Conservation (phyloP, 495 filamentous ascomycete species). For the Aspergillus carlsbadensis region DNA sequence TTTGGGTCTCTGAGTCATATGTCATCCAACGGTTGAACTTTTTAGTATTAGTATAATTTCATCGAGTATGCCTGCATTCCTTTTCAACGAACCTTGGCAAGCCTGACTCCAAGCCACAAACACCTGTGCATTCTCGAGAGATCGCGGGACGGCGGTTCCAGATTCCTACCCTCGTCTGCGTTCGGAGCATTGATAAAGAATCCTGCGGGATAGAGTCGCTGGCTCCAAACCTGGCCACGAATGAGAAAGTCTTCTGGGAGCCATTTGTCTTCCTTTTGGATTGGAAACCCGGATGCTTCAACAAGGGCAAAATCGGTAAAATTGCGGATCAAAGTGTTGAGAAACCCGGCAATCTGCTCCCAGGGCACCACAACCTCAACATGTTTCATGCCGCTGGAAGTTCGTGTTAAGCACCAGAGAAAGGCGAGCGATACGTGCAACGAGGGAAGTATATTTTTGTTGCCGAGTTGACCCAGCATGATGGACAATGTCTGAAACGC, state of each 20-base stretch:
- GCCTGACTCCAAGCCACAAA: conserved; percentile 64
- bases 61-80: too few relatives aligned
- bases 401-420: conserved; percentile 56
- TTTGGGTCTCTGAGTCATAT: conserved; percentile 25
- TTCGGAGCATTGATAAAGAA: conserved; percentile 70
- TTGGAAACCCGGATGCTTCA: conserved; percentile 52
- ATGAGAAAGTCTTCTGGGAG: conserved; percentile 83
- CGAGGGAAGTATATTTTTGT: conserved; percentile 64
- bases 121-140: conserved; percentile 70
- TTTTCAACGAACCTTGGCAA: conserved; percentile 54
- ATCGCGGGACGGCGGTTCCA: conserved; percentile 66
- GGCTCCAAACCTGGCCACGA: conserved; percentile 71
- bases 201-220: conserved; percentile 62
- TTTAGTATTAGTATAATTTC: conserved; percentile 11
- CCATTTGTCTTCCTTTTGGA: conserved; percentile 56
- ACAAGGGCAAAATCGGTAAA: conserved; percentile 44
- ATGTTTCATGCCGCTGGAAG: conserved; percentile 48
- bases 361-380: conserved; percentile 65
- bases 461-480: conserved; percentile 57
- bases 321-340: conserved; percentile 61
- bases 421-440: conserved; percentile 71
- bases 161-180: conserved; percentile 74
- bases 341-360: conserved; percentile 57
- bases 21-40: conserved; percentile 45
- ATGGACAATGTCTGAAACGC: conserved; percentile 49